Evolutionary conservation across 106 monocot genomes (phyloP), one percentile per base, ranked within the genome.

Genomic region (Phalaenopsis aphrodite): DNA sequence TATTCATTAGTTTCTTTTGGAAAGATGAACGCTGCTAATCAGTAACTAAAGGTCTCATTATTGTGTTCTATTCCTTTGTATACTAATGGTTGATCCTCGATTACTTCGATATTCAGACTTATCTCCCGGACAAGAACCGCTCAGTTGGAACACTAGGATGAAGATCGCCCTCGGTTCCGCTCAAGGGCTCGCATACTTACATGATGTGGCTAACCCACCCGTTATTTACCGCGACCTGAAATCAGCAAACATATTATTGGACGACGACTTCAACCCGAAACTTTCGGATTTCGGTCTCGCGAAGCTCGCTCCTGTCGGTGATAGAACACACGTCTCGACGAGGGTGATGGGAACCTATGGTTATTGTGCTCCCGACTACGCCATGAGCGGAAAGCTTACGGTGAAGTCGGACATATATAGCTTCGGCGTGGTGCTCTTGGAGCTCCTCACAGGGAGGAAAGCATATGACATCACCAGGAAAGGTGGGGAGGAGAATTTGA

Each of bases 331-430:
- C 8, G 74, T 74, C n/a, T 74, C 74, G 43, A 74, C 74, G 6
- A 74, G 74, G 42, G 42, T 74, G 15, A 74, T 74, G 74, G 74
- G 74, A 74, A 74, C 74, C 2, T 74, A 74, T 43, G 74, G 74
- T 19, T 74, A 74, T 19, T 74, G 74, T 43, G 74, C 74, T 74
- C 74, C 74, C 43, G 74, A 74, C n/a, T 74, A 74, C 8, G 74
- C 43, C n/a, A 74, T 74, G 74, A 74, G 74, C 19, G 74, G 74
- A 4, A 74, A 74, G 74, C 42, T 74, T 15, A 74, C 74, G 2
- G 74, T 74, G 74, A 74, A 74, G 74, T 74, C 74, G 3, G 74
- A 74, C 74, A 43, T 74, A 74, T 74, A 74, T 74, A 74, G 74
- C 42, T 42, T 74, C 0, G 74, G 74, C 19, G 74, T 74, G 42